Evolutionary conservation across 805 yeast species (phyloP).

Genomic region (Candida berthetii): DNA sequence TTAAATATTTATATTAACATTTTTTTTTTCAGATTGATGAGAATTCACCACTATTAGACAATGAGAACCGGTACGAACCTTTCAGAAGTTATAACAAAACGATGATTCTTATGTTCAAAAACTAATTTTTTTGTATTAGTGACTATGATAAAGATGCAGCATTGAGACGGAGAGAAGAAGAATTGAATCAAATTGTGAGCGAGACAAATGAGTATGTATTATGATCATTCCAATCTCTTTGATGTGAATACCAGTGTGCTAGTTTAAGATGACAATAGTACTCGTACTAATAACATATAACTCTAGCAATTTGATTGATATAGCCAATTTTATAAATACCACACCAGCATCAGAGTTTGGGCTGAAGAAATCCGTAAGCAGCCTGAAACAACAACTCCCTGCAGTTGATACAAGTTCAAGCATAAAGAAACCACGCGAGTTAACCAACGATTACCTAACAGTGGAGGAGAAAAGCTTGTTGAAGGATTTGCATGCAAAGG

Average conservation of each 20-base stretch:
- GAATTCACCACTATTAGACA: slow-evolving; percentile 28
- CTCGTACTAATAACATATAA: not conserved
- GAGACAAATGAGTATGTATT: slow-evolving; percentile 24
- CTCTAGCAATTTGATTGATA: slow-evolving; percentile 12
- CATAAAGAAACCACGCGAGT: not conserved
- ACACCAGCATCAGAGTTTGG: slow-evolving; percentile 9
- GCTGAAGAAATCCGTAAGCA: slow-evolving; percentile 9
- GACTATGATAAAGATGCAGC: slow-evolving; percentile 16
- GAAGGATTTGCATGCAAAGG: slow-evolving; percentile 7
- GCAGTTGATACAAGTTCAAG: not conserved
- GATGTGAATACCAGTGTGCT: too few species aligned
- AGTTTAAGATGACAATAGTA: too few species aligned
- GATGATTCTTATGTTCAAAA: too few species aligned
- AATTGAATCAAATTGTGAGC: slow-evolving; percentile 38
- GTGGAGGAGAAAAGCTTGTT: slow-evolving; percentile 9
- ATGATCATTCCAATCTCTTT: too few species aligned
- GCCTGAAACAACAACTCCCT: not conserved
- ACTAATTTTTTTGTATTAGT: too few species aligned
- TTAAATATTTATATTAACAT: slow-evolving; percentile 19
- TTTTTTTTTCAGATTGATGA: slow-evolving; percentile 28
- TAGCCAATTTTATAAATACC: slow-evolving; percentile 14
- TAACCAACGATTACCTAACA: not conserved
- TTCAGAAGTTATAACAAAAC: too few species aligned
- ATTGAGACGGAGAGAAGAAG: slow-evolving; percentile 33
- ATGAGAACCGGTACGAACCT: slow-evolving; percentile 8